Evolutionary conservation across 2,329 filamentous ascomycete species (phyloP), one percentile per base, ranked within the genome.

Genomic region (Aspergillus sp.): DNA sequence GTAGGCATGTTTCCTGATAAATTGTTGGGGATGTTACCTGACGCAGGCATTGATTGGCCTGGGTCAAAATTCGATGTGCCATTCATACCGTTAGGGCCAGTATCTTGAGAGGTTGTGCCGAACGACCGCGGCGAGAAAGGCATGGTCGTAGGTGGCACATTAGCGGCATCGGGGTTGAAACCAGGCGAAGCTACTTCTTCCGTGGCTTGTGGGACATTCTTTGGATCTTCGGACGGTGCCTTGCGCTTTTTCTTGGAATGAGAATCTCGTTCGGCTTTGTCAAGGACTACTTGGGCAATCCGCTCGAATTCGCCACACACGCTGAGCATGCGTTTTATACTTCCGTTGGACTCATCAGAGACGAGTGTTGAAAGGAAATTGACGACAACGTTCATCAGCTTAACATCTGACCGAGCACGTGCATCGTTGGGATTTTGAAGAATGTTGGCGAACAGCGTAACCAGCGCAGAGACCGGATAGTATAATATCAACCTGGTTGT

Each of bases 251-350:
- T 87, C 62, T 91, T 87, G 5, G 87, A 89, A 28, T 89, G 85
- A 41, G 91, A 87, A 55, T 98, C 94, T 71, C 90, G 92, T 73
- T 98, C 94, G 0, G 92, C 87, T 75, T 93, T 96, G 62, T 98
- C 94, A 50, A 98, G 88, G 8, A 97, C 92, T 3, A 93, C 88
- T 72, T 90, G 92, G 41, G 93, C 93, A 66, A 99, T 97, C 61
- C 95, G 88, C 76, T 97, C 93, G 69, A 99, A 99, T 72, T 99
- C 95, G n/a, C 91, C 87, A 76, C 94, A 98, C 1, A 98, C 90
- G 25, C 89, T 90, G 19, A 97, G 85, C 92, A 98, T 98, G 54
- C 95, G 91, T 74, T 92, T 92, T 5, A 98, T 92, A 70, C 92
- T 93, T 47, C 93, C 91, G 61, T 93, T 95, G 60, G 93, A 91